Base-by-base conservation (phyloP, 371 early-diverging fungal genomes). In the Mucor lusitanicus region DNA sequence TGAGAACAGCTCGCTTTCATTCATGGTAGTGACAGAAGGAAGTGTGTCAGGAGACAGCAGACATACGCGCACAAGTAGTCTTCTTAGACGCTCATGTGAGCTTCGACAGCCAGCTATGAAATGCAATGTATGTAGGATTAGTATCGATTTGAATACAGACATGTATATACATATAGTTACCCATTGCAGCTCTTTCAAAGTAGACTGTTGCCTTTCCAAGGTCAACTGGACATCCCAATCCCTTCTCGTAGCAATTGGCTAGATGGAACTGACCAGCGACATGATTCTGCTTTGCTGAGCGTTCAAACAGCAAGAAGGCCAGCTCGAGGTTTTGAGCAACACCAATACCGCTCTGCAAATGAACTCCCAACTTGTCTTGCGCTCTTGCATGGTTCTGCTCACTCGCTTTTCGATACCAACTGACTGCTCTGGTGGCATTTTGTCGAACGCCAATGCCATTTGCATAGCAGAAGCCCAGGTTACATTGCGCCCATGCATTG, bases 361-460 rank as follows among this genome's bases (percentile, higher is more conserved):
- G 65, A 88, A 85, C 8, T 87, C 96, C 8, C 93, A 83, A 50
- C 73, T 94, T 94, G 75, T 95, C 91, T 75, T 93, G 91, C 23
- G 91, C 91, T 32, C 90, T 76, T 25, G 90, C 87, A 54, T 71
- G 71, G 25, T 71, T 67, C 25, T 71, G 71, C 56, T 64, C 59
- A 8, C 78, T 96, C 74, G 83, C 91, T 83, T 82, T 92, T 23
- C 78, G 88, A 75, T 94, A 93, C 85, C 92, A 91, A 74, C 86
- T 62, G 21, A 81, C 79, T 7, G 86, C 84, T 50, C 69, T 67
- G 4, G 64, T 46, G 58, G 75, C 68, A 50, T 86, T 83, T 68
- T 84, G 79, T 33, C 74, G 72, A 12, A 94, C 85, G 7, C 92
- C 94, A 39, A 90, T 85, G n/a, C 92, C 93, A 67, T 91, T 85